Conservation (phyloP, 2,329 filamentous ascomycete genomes). For the Sclerotinia subarctica region DNA sequence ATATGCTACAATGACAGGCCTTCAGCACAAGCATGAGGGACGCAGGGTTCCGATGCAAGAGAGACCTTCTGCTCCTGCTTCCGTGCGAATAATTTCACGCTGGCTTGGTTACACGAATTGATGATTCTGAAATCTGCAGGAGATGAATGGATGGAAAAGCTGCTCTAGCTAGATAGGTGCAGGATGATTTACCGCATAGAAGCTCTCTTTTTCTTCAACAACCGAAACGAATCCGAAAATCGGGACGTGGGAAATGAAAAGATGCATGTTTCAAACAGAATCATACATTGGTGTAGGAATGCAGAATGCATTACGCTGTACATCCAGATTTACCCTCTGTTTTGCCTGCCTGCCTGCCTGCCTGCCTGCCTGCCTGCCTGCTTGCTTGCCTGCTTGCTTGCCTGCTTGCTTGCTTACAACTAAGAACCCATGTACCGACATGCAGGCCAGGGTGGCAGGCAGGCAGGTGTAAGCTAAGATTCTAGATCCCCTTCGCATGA, state of each 20-base stretch:
- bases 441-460: slow-evolving; percentile 24
- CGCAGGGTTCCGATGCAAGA: slow-evolving; percentile 28
- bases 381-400: no score
- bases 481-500: slow-evolving; percentile 13
- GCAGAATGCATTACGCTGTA: not conserved
- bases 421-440: slow-evolving; percentile 26
- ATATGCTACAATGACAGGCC: slow-evolving; percentile 25
- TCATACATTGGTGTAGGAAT: slow-evolving; percentile 1
- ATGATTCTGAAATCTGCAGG: not conserved
- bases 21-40: slow-evolving; percentile 23
- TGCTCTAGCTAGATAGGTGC: not conserved
- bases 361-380: no score
- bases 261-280: slow-evolving; percentile 1
- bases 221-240: not conserved
- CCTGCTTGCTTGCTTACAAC: slow-evolving; percentile 20
- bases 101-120: not conserved
- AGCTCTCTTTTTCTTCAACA: not conserved
- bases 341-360: slow-evolving; percentile 16
- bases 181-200: not conserved
- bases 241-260: not conserved
- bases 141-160: not conserved
- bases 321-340: not conserved
- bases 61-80: slow-evolving; percentile 11
- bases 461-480: not conserved
- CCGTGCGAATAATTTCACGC: not conserved